Conservation (phyloP, 2,329 filamentous ascomycete species). For the Arachnomyces sp. region DNA sequence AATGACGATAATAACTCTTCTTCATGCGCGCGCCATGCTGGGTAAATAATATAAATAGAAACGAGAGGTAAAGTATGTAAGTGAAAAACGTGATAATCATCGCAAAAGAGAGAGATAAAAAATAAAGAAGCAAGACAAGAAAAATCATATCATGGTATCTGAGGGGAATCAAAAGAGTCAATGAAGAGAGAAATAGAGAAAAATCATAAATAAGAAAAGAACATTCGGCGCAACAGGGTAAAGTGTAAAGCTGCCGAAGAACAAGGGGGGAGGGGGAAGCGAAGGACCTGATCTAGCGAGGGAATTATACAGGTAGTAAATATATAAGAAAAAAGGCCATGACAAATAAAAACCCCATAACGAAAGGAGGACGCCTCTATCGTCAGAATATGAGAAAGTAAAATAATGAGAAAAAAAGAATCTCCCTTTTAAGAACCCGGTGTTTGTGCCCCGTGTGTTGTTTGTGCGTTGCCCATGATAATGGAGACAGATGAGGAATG, state of each 20-base stretch:
- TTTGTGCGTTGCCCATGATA: conserved; percentile 2
- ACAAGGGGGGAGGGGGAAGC: background rate
- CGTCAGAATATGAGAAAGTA: conserved; percentile 5
- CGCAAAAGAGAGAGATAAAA: background rate
- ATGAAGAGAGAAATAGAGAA: conserved; percentile 1
- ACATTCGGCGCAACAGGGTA: no score
- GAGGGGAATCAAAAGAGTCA: background rate
- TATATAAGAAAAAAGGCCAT: conserved; percentile 3
- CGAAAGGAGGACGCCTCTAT: conserved; percentile 10
- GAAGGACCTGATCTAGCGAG: conserved; percentile 13
- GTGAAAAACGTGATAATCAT: background rate
- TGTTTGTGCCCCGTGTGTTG: background rate
- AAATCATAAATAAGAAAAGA: background rate
- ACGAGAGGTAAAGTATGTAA: background rate
- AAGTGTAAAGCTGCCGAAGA: no score
- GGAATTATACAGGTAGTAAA: conserved; percentile 6
- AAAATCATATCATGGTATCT: background rate
- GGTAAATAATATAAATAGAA: conserved; percentile 1
- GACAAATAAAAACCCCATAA: conserved; percentile 5
- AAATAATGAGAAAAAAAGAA: conserved; percentile 7
- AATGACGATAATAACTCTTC: no score
- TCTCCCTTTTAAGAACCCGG: conserved; percentile 6
- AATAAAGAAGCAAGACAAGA: background rate
- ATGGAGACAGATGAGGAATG: background rate
- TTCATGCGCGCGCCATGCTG: background rate